phyloP scores from a whole-genome alignment of 2,329 filamentous ascomycete genomes.

The Trichocomaceae sp. region DNA sequence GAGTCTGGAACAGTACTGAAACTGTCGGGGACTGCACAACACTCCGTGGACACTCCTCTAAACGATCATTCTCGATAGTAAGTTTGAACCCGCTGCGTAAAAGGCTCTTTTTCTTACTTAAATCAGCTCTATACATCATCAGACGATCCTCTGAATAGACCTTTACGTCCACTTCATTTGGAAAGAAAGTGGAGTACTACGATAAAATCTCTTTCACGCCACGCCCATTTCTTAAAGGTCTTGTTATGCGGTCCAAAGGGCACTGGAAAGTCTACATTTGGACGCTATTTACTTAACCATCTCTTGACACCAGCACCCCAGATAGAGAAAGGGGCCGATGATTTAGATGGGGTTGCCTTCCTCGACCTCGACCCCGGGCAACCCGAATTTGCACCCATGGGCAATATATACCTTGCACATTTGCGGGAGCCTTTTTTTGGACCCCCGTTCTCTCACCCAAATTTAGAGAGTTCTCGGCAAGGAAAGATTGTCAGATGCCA shows the following conservation, averaged over 20 bases:
- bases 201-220: conserved; percentile 40
- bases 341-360: conserved; percentile 43
- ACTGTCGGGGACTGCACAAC: conserved; percentile 29
- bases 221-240: conserved; percentile 34
- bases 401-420: conserved; percentile 52
- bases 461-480: conserved; percentile 26
- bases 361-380: conserved; percentile 55
- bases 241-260: conserved; percentile 51
- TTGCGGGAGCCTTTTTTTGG: conserved; percentile 48
- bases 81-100: conserved; percentile 11
- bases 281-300: conserved; percentile 50
- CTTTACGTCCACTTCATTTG: conserved; percentile 37
- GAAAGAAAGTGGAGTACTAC: conserved; percentile 39
- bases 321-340: conserved; percentile 23
- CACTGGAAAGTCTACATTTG: conserved; percentile 56
- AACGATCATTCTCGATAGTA: conserved; percentile 38
- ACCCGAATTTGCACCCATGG: conserved; percentile 54
- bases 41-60: conserved; percentile 23
- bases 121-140: conserved; percentile 35
- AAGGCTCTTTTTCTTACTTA: conserved; percentile 15
- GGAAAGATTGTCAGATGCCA: conserved; percentile 45
- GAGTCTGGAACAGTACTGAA: conserved; percentile 45
- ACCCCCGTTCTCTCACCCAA: conserved; percentile 50
- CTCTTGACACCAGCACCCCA: conserved; percentile 40
- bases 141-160: conserved; percentile 37